phyloP scores from a whole-genome alignment of 768 basidiomycete genomes.

The Suillus plorans region DNA sequence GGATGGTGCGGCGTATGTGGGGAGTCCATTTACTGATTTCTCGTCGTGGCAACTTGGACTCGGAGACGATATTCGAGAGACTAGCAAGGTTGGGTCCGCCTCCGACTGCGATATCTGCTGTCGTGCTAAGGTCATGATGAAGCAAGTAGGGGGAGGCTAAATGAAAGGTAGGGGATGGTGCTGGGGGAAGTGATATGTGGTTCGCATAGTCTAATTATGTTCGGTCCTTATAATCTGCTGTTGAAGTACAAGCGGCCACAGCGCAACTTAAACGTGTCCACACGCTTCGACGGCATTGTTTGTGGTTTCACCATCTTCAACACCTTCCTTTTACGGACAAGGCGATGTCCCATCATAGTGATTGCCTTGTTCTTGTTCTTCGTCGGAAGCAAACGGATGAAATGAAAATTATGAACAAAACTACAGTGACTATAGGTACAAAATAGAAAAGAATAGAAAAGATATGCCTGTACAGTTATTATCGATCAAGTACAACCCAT shows the following conservation, averaged over 20 bases:
- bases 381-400: background rate
- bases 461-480: constrained; percentile 3
- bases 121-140: constrained; percentile 2
- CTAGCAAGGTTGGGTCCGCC: background rate
- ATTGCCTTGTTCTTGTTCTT: constrained; percentile 25
- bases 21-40: constrained; percentile 5
- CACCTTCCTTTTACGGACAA: constrained; percentile 36
- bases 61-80: constrained; percentile 1
- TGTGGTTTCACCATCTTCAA: constrained; percentile 26
- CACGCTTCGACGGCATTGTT: constrained; percentile 3
- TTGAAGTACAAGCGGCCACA: constrained; percentile 4
- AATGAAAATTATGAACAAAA: constrained; percentile 1
- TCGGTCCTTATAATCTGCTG: constrained; percentile 7
- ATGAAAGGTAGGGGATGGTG: background rate
- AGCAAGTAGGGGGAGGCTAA: background rate
- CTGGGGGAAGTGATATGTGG: background rate
- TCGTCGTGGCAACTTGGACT: background rate
- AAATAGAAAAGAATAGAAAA: constrained; percentile 1
- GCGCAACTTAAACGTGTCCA: background rate
- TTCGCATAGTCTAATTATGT: constrained; percentile 6
- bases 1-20: constrained; percentile 12
- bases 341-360: constrained; percentile 14
- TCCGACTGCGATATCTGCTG: background rate
- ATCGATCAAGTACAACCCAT: constrained; percentile 8
- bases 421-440: constrained; percentile 18